A percentile compares a stretch with the other conserved stretches of the same genome.
Conservation (phyloP, 352 stramenopile genomes). For the Thalassiosira hispida region DNA sequence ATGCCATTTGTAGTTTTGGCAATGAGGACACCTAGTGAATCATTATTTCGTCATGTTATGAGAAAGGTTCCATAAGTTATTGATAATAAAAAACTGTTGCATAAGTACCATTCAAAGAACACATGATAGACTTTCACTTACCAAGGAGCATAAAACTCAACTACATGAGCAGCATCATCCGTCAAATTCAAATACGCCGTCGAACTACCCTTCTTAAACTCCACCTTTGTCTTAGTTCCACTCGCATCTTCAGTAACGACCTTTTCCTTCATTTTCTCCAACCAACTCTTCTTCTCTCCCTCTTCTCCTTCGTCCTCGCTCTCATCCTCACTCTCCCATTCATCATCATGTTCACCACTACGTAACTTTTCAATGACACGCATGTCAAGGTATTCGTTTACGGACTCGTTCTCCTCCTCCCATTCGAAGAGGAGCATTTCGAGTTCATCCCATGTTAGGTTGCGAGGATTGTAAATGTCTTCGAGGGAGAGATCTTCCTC, state of each 20-base stretch:
- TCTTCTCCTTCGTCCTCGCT: constrained; percentile 23
- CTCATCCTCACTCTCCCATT: constrained; percentile 18
- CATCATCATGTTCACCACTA: constrained; percentile 6
- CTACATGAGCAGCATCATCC: constrained; percentile 37
- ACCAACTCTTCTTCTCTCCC: constrained; percentile 8
- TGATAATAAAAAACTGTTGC: too few species aligned
- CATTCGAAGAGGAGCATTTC: constrained; percentile 53
- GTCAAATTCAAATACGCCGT: constrained; percentile 42
- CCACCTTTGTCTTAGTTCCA: constrained; percentile 30
- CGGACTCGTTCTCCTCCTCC: constrained; percentile 37
- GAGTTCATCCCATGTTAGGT: constrained; percentile 57
- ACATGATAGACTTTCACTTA: constrained; percentile 6
- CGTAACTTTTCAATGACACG: constrained; percentile 21
- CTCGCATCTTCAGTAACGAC: constrained; percentile 1
- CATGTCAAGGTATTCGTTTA: constrained; percentile 56
- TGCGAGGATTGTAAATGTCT: constrained; percentile 36
- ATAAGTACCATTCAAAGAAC: neutral
- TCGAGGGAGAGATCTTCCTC: neutral
- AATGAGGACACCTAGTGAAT: constrained; percentile 41
- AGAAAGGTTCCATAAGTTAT: neutral
- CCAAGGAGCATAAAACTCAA: constrained; percentile 38
- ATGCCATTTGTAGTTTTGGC: constrained; percentile 50
- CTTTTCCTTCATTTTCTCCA: constrained; percentile 14
- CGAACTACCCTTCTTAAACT: constrained; percentile 22
- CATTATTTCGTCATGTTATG: constrained; percentile 19